Evolutionary conservation across 805 yeast genomes (phyloP), one percentile per base, ranked within the genome.

Genomic region (Metschnikowia colocasiae): DNA sequence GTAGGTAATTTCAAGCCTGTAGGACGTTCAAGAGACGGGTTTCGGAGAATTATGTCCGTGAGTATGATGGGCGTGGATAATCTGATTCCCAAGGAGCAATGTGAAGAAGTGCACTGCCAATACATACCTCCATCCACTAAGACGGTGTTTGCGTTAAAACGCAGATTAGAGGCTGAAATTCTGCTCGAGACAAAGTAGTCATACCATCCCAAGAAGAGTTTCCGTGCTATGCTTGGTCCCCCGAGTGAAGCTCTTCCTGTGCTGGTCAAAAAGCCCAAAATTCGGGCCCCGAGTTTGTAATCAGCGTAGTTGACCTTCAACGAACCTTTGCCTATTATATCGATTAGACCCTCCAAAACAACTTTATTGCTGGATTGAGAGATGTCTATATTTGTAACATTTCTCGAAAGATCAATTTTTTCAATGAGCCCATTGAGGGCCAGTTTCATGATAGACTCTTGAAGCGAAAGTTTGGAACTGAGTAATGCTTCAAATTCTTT

Each of bases 271-370:
- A 68, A 72, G 2, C 77, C 76, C 15, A 72, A 54, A 4, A 71
- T 68, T 42, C 75, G 54, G 0, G 75, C 52, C 2, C 75, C 75
- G 3, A 65, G 54, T 13, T 55, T 60, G 50, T 67, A 71, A 44
- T 68, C 72, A 6, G 76, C 76, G 50, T 66, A 72, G 49, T 72
- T 70, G 19, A 65, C 57, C 32, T 64, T 62, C n/a, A 63, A 51
- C 0, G 73, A 59, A 0, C 73, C 73, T 48, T 64, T 61, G 36
- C 68, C 53, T 35, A 68, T 57, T 1, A 62, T 47, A 7, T 68
- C 71, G 22, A 69, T 51, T 20, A 70, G 50, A 40, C 61, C 59
- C 36, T 64, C 60, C 13, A 67, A 54, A 18, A 65, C 48, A 8
- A 68, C 55, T 26, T 54, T 54, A 48, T 63, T 59, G 6, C 64